Conservation (phyloP, 1,139 yeast species). For the Yamadazyma mexicana region DNA sequence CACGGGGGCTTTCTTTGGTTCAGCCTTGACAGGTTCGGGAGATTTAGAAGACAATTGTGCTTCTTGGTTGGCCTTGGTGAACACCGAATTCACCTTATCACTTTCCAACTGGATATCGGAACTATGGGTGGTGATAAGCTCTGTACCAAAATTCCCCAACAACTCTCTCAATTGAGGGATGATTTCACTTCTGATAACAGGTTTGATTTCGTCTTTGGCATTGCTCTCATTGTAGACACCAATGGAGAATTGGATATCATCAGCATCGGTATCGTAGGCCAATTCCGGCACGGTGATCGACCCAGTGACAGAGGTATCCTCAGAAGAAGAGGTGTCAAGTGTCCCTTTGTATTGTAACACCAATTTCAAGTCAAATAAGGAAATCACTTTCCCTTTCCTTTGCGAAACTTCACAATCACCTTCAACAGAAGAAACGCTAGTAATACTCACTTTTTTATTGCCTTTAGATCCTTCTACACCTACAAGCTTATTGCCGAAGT, state of each 20-base stretch:
- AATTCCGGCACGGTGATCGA: conserved; percentile 84
- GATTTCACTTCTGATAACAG: conserved; percentile 56
- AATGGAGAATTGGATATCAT: conserved; percentile 82
- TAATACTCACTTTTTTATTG: conserved; percentile 42
- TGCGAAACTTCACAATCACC: conserved; percentile 98
- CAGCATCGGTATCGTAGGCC: conserved; percentile 87
- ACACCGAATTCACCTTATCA: conserved; percentile 64
- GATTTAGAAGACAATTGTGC: conserved; percentile 18
- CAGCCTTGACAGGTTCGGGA: conserved; percentile 21
- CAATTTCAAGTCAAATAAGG: conserved; percentile 78
- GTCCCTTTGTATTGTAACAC: conserved; percentile 61
- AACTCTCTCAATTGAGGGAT: conserved; percentile 67
- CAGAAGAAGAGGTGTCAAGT: conserved; percentile 25
- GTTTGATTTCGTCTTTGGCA: conserved; percentile 50
- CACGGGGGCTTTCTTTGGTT: conserved; percentile 12
- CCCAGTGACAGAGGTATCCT: conserved; percentile 52
- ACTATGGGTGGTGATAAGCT: conserved; percentile 74
- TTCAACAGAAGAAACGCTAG: conserved; percentile 66
- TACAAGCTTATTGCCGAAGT: conserved; percentile 61
- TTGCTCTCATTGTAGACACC: conserved; percentile 63
- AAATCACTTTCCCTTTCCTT: conserved; percentile 94
- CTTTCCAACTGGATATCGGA: conserved; percentile 78
- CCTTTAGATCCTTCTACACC: conserved; percentile 46
- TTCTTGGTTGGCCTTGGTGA: conserved; percentile 65
- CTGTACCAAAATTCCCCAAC: conserved; percentile 70